These are phyloP conservation scores for Phialemonium atrogriseum DNA, from an alignment of 2,329 filamentous ascomycete species.

Conservation along the genomic window DNA sequence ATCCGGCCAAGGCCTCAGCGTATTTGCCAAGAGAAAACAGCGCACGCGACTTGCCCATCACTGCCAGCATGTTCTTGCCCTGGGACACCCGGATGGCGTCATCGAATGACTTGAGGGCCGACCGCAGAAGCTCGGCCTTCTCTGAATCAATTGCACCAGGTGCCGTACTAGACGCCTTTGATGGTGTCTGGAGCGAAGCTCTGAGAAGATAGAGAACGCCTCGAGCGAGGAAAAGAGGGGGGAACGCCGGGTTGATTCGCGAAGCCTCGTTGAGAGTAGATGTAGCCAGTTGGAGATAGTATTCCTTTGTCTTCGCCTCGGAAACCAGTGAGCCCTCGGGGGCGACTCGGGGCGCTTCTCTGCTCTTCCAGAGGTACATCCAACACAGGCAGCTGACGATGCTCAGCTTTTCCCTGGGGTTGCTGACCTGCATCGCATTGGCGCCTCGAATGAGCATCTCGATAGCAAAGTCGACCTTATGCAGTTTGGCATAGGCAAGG, in stretches of 20 bases:
- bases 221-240: constrained; percentile 82
- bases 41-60: constrained; percentile 81
- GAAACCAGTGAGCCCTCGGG: constrained; percentile 56
- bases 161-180: constrained; percentile 47
- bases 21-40: constrained; percentile 83
- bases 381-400: constrained; percentile 81
- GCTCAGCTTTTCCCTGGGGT: constrained; percentile 74
- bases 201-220: constrained; percentile 83
- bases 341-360: constrained; percentile 60
- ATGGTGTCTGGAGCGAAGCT: constrained; percentile 72
- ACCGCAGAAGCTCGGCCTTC: constrained; percentile 68
- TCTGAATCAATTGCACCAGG: constrained; percentile 62
- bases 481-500: constrained; percentile 91
- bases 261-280: constrained; percentile 91
- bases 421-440: constrained; percentile 60
- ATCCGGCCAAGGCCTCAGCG: constrained; percentile 70
- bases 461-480: constrained; percentile 78
- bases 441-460: constrained; percentile 68
- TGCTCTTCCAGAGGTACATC: constrained; percentile 84
- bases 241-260: constrained; percentile 84
- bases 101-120: constrained; percentile 88
- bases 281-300: constrained; percentile 86
- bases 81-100: constrained; percentile 81
- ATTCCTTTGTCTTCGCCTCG: constrained; percentile 84
- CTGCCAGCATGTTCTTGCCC: constrained; percentile 83